These are phyloP conservation scores for Colletotrichum endophyticum DNA, from an alignment of 2,329 filamentous ascomycete species.

Conservation along the genomic window DNA sequence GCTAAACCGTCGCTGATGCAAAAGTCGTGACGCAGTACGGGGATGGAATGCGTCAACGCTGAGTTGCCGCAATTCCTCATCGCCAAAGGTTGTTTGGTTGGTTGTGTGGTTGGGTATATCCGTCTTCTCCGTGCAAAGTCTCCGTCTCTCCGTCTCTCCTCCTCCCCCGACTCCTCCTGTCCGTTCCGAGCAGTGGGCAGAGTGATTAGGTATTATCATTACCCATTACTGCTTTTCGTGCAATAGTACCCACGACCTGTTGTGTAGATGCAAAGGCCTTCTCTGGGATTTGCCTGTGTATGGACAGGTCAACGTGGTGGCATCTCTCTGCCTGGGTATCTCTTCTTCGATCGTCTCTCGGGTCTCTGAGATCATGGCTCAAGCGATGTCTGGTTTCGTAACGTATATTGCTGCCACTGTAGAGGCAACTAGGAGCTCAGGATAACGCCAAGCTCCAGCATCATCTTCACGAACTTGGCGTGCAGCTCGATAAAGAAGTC, in stretches of 20 bases:
- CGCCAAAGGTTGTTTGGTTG: background rate
- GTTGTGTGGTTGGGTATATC: slow-evolving; percentile 8
- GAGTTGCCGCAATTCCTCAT: background rate
- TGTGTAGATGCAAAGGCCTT: background rate
- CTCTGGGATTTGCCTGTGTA: background rate
- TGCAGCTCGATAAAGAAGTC: slow-evolving; percentile 74
- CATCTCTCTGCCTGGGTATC: background rate
- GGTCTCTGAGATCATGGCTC: background rate
- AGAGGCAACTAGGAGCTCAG: slow-evolving; percentile 46
- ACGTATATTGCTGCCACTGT: slow-evolving; percentile 1
- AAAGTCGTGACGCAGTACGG: background rate
- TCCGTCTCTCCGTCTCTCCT: background rate
- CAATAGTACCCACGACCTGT: background rate
- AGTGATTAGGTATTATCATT: slow-evolving; percentile 23
- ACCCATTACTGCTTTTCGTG: slow-evolving; percentile 21
- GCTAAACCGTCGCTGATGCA: slow-evolving; percentile 18
- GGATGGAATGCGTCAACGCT: background rate
- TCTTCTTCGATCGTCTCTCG: background rate
- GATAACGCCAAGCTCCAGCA: slow-evolving; percentile 63
- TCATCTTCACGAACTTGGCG: slow-evolving; percentile 64
- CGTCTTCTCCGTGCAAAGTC: background rate
- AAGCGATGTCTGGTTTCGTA: background rate
- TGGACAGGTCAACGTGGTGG: background rate
- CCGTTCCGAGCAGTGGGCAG: background rate
- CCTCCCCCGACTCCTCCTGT: background rate